Evolutionary conservation across 1,139 yeast genomes (phyloP).

Genomic region (Zygoascus sp.): DNA sequence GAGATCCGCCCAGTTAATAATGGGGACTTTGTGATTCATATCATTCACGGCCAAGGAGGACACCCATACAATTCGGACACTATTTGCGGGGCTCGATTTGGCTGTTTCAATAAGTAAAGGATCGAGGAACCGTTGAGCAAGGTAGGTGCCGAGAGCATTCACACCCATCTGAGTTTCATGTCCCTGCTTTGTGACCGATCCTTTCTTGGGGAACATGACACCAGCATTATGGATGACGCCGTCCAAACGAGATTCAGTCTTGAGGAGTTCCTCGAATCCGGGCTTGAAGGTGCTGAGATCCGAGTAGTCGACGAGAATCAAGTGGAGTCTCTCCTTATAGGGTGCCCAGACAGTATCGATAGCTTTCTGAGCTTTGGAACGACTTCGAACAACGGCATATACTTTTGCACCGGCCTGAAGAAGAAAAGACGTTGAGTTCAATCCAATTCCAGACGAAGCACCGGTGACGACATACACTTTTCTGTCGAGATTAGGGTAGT

Average conservation of each 20-base stretch:
- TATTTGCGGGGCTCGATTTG: slow-evolving; percentile 17
- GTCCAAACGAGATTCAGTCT: slow-evolving; percentile 35
- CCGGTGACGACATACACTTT: slow-evolving; percentile 46
- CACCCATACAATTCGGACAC: slow-evolving; percentile 45
- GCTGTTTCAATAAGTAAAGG: slow-evolving; percentile 40
- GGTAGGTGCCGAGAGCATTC: slow-evolving; percentile 48
- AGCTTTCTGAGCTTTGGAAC: slow-evolving; percentile 18
- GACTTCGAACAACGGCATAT: slow-evolving; percentile 40
- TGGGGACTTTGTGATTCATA: slow-evolving; percentile 32
- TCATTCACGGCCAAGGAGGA: slow-evolving; percentile 22
- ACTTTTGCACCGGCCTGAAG: slow-evolving; percentile 43
- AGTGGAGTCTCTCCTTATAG: slow-evolving; percentile 4
- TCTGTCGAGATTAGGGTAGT: slow-evolving; percentile 44
- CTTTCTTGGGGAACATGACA: slow-evolving; percentile 43
- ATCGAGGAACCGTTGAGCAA: slow-evolving; percentile 44
- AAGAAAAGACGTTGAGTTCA: slow-evolving; percentile 40
- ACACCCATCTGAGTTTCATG: slow-evolving; percentile 47
- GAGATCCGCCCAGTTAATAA: slow-evolving; percentile 39
- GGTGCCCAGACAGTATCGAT: slow-evolving; percentile 6
- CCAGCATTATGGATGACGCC: slow-evolving; percentile 53
- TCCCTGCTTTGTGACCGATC: slow-evolving; percentile 41
- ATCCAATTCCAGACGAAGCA: slow-evolving; percentile 46
- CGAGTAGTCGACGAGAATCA: slow-evolving; percentile 37
- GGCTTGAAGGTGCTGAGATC: slow-evolving; percentile 44
- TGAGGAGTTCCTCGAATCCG: slow-evolving; percentile 38